Evolutionary conservation across 2,329 filamentous ascomycete genomes (phyloP), one percentile per base, ranked within the genome.

Genomic region (Fusarium coffeatum): DNA sequence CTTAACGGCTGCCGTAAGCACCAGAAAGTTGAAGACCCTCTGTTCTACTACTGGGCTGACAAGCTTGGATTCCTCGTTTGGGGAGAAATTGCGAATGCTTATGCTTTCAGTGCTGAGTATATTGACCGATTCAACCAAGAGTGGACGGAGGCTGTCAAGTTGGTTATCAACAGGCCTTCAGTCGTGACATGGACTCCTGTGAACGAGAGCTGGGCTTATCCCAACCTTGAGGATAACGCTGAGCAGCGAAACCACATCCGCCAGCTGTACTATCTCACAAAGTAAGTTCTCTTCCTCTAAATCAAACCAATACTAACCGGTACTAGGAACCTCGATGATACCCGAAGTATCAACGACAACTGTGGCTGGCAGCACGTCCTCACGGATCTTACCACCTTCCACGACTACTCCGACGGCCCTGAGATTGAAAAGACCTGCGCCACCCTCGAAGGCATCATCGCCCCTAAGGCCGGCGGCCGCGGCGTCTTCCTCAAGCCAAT

Each of bases 361-460:
- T 92, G 89, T 69, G 90, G 90, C 34, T 92, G 90, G 90, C 89
- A 92, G 73, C 89, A 91, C 67, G 88, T 91, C 8, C 72, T 82
- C 13, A 89, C 87, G 0, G 89, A 92, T 69, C 79, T 92, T 4
- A 88, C 86, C 25, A 91, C 89, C 0, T 92, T 90, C 80, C 90
- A 92, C 76, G 89, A 92, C 76, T 92, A 92, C 74, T 81, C 83
- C 20, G 89, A 91, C 71, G 87, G 82, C 0, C 81, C 85, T 0
- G 85, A 83, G 23, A 82, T 92, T 9, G 81, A 84, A 8, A 80
- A 84, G 62, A 87, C 86, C 3, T 91, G 88, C 72, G 78, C 80
- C 0, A 83, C 79, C 5, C 77, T 90, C 28, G 80, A 86, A 2
- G 81, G 81, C 2, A 90, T 90, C 43, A 80, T 91, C 1, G 81